Conservation (phyloP, 345 rosid species). For the Punica granatum region DNA sequence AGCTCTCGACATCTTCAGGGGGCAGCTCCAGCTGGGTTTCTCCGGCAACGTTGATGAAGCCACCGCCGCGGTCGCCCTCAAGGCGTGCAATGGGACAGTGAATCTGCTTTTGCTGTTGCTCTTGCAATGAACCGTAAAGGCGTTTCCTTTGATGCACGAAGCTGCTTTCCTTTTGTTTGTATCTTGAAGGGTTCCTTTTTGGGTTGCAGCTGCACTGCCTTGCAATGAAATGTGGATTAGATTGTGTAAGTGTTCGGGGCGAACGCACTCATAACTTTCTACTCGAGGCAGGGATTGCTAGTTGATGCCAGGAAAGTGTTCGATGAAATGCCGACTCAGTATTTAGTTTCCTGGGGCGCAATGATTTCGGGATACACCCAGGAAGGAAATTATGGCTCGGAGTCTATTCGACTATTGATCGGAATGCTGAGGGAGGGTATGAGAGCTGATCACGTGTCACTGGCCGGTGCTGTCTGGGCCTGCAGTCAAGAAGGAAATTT, state of each 20-base stretch:
- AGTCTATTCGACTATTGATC: constrained; percentile 46
- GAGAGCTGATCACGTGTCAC: constrained; percentile 73
- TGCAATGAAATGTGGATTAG: constrained; percentile 42
- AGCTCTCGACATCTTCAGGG: too few relatives aligned
- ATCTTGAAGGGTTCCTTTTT: constrained; percentile 42
- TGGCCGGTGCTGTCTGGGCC: constrained; percentile 66
- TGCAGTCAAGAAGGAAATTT: constrained; percentile 62
- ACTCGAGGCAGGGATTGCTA: constrained; percentile 48
- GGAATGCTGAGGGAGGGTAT: constrained; percentile 56
- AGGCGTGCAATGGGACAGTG: constrained; percentile 50
- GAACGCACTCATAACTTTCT: constrained; percentile 69
- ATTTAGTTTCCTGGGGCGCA: constrained; percentile 85
- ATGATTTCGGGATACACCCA: constrained; percentile 74
- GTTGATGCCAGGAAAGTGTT: constrained; percentile 54
- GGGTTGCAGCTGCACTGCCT: constrained; percentile 68
- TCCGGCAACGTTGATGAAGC: constrained; percentile 2
- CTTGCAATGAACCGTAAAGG: constrained; percentile 42
- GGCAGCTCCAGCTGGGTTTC: too few relatives aligned
- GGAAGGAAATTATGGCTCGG: constrained; percentile 43
- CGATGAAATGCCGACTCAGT: constrained; percentile 52
- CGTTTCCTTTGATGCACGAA: constrained; percentile 50
- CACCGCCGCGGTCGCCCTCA: constrained; percentile 55
- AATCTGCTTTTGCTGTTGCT: constrained; percentile 47
- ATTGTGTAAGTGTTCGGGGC: constrained; percentile 56
- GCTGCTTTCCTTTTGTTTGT: constrained; percentile 50